Percentiles rank a stretch among this genome's conserved stretches.
Conservation (phyloP, 2,329 filamentous ascomycete genomes). For the Orbilia brochopaga region DNA sequence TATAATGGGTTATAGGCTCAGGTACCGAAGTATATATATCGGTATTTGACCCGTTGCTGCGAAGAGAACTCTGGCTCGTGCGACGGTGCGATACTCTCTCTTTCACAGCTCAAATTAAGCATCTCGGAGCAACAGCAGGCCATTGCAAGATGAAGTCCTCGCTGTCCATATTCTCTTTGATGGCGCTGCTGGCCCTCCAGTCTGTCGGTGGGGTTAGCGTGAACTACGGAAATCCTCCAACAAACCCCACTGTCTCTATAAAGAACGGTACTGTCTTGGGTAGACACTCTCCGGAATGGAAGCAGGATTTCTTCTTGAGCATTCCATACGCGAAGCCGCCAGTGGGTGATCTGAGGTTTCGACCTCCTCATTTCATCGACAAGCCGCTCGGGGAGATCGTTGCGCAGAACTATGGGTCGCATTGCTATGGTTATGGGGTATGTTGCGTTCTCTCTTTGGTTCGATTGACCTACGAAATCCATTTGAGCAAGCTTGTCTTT, state of each 20-base stretch:
- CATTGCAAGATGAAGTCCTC: constrained; percentile 39
- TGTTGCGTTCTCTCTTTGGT: constrained; percentile 51
- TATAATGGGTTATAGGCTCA: too few relatives aligned
- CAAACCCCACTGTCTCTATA: constrained; percentile 56
- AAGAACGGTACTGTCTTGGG: constrained; percentile 63
- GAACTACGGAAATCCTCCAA: constrained; percentile 8
- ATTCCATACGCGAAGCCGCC: constrained; percentile 67
- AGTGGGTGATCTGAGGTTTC: constrained; percentile 62
- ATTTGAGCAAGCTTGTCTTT: constrained; percentile 46
- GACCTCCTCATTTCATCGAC: constrained; percentile 57
- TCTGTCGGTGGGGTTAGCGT: constrained; percentile 7
- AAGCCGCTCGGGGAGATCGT: constrained; percentile 53
- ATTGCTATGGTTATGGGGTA: constrained; percentile 56
- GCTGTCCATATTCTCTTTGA: constrained; percentile 15
- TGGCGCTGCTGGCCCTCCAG: constrained; percentile 29
- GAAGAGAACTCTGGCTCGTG: neutral
- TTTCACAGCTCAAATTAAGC: neutral
- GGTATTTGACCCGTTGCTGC: neutral
- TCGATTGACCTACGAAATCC: neutral
- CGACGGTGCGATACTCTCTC: neutral
- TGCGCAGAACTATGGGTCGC: constrained; percentile 55
- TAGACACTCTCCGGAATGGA: constrained; percentile 58
- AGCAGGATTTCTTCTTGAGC: constrained; percentile 64
- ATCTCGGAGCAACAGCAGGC: neutral
- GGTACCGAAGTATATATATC: neutral